phyloP scores from a whole-genome alignment of 441 rosid species.

The Rhodomyrtus psidioides region DNA sequence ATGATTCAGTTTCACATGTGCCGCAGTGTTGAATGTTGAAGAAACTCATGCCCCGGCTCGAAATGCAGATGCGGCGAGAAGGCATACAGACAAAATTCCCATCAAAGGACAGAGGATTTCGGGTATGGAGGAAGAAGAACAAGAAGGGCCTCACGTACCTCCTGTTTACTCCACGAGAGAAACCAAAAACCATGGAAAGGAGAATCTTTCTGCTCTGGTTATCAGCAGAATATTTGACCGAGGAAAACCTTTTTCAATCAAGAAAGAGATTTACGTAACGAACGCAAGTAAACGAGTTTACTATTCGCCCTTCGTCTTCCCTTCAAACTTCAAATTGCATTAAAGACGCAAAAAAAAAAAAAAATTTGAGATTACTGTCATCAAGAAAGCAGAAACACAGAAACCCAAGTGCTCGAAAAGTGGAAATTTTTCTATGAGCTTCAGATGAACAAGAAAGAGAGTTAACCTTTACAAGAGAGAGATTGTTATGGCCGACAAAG shows the following conservation, averaged over 20 bases:
- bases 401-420: background rate
- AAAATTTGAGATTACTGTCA: background rate
- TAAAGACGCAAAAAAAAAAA: background rate
- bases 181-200: background rate
- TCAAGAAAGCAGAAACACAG: background rate
- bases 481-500: slow-evolving; percentile 4
- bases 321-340: background rate
- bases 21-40: background rate
- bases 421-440: background rate
- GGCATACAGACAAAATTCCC: background rate
- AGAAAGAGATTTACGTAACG: background rate
- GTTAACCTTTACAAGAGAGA: background rate
- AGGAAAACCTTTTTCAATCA: background rate
- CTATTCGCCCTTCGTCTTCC: background rate
- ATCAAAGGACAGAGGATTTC: background rate
- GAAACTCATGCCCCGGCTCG: background rate
- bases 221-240: background rate
- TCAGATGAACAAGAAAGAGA: background rate
- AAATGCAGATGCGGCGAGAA: background rate
- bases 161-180: background rate
- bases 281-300: background rate
- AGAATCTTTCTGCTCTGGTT: background rate
- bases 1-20: background rate
- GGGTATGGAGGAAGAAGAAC: background rate
- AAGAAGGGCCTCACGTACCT: background rate